Evolutionary conservation across 768 basidiomycete genomes (phyloP).

Genomic region (Tylopilus sp.): DNA sequence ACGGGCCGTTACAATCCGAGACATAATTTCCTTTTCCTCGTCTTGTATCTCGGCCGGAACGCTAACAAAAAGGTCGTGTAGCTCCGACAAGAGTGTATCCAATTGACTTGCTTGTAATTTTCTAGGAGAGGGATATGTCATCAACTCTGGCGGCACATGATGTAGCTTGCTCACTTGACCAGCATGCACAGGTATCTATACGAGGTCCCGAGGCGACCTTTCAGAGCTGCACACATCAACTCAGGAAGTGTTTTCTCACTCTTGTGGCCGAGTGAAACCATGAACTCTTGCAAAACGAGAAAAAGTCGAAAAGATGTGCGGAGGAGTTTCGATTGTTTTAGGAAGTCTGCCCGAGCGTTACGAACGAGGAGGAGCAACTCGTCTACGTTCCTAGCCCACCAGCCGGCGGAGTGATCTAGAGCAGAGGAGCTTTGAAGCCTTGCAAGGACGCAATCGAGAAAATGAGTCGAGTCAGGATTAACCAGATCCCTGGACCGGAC

Average conservation of each 20-base stretch:
- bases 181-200: slow-evolving; percentile 45
- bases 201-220: slow-evolving; percentile 42
- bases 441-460: slow-evolving; percentile 37
- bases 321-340: slow-evolving; percentile 29
- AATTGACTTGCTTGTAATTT: slow-evolving; percentile 40
- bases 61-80: slow-evolving; percentile 38
- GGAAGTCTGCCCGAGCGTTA: slow-evolving; percentile 37
- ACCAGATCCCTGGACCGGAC: slow-evolving; percentile 10
- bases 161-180: slow-evolving; percentile 39
- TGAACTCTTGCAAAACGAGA: slow-evolving; percentile 40
- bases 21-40: slow-evolving; percentile 33
- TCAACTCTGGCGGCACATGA: slow-evolving; percentile 14
- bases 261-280: slow-evolving; percentile 43
- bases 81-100: slow-evolving; percentile 36
- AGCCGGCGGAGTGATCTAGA: slow-evolving; percentile 18
- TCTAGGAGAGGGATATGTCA: slow-evolving; percentile 20
- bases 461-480: slow-evolving; percentile 25
- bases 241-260: slow-evolving; percentile 33
- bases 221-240: slow-evolving; percentile 44
- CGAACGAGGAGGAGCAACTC: slow-evolving; percentile 35
- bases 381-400: slow-evolving; percentile 27
- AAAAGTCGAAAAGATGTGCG: slow-evolving; percentile 51
- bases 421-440: slow-evolving; percentile 30
- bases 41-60: slow-evolving; percentile 32
- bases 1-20: slow-evolving; percentile 22